These are phyloP conservation scores for Tubosaeta brunneosetosa DNA, from an alignment of 768 basidiomycete species.

Conservation along the genomic window DNA sequence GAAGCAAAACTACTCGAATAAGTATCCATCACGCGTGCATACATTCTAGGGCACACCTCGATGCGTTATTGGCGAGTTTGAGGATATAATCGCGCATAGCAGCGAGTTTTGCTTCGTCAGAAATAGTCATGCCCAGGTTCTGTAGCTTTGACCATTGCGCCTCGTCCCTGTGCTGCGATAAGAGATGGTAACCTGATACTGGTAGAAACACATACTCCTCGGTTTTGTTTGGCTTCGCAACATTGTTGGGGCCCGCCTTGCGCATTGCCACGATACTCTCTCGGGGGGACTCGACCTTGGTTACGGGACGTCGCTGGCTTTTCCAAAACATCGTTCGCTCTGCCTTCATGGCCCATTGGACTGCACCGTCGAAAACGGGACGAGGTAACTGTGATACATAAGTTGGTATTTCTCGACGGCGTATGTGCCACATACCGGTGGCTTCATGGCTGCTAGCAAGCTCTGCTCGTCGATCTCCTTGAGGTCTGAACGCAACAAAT, in stretches of 20 bases:
- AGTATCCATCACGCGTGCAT: neutral
- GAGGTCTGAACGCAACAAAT: slow-evolving; percentile 82
- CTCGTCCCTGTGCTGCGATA: slow-evolving; percentile 58
- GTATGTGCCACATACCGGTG: slow-evolving; percentile 53
- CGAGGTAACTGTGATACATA: slow-evolving; percentile 45
- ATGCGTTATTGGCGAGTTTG: slow-evolving; percentile 74
- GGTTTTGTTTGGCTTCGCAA: slow-evolving; percentile 47
- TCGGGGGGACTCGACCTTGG: slow-evolving; percentile 61
- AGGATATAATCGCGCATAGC: slow-evolving; percentile 85
- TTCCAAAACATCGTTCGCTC: slow-evolving; percentile 82
- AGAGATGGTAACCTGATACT: neutral
- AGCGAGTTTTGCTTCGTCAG: slow-evolving; percentile 82
- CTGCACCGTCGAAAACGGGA: slow-evolving; percentile 77
- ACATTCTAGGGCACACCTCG: slow-evolving; percentile 48
- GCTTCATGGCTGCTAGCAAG: slow-evolving; percentile 70
- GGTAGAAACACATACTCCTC: slow-evolving; percentile 62
- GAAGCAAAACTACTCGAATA: slow-evolving; percentile 57
- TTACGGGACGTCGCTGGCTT: slow-evolving; percentile 40
- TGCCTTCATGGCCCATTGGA: slow-evolving; percentile 84
- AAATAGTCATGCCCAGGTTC: slow-evolving; percentile 78
- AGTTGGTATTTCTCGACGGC: neutral
- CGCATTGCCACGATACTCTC: slow-evolving; percentile 68
- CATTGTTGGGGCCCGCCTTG: slow-evolving; percentile 40
- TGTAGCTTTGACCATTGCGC: slow-evolving; percentile 70
- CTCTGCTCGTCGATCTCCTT: slow-evolving; percentile 66